Conservation (phyloP, 2,329 filamentous ascomycete genomes). For the Apiospora rasikravindrae region DNA sequence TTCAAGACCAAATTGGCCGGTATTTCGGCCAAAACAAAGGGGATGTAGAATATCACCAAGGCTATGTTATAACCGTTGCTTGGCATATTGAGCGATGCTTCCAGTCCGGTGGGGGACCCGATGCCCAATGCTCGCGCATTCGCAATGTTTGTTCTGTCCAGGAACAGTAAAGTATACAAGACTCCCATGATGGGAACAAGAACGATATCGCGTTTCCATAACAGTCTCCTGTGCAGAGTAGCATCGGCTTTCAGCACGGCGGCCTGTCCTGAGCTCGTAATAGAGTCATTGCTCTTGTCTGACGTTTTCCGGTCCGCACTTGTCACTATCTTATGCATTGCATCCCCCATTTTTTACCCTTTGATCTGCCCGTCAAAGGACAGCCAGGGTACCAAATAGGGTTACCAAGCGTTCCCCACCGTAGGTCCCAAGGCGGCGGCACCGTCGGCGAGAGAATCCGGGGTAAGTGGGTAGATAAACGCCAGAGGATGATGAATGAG, state of each 20-base stretch:
- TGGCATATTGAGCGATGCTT: constrained; percentile 48
- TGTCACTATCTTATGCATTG: background rate
- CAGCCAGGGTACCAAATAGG: background rate
- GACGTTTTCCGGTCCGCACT: constrained; percentile 19
- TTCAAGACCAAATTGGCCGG: constrained; percentile 53
- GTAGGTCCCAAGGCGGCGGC: background rate
- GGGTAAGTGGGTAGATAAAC: background rate
- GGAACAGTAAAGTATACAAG: constrained; percentile 36
- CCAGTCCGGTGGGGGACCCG: constrained; percentile 44
- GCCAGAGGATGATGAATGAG: background rate
- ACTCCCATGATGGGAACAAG: constrained; percentile 36
- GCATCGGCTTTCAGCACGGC: constrained; percentile 24
- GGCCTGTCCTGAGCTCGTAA: constrained; percentile 19
- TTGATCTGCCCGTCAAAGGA: background rate
- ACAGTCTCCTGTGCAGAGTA: constrained; percentile 29
- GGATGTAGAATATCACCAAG: constrained; percentile 46
- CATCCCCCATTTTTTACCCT: background rate
- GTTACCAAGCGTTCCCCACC: background rate
- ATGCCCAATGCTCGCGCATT: constrained; percentile 45
- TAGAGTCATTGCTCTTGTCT: constrained; percentile 27
- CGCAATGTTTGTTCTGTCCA: constrained; percentile 44
- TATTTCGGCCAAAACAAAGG: constrained; percentile 51
- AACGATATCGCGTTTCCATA: constrained; percentile 36
- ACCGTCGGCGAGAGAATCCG: background rate
- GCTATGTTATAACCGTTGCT: constrained; percentile 46